Percentiles rank a stretch among this genome's conserved stretches.
phyloP scores from a whole-genome alignment of 2,329 filamentous ascomycete species.

The Microdochium paspali region DNA sequence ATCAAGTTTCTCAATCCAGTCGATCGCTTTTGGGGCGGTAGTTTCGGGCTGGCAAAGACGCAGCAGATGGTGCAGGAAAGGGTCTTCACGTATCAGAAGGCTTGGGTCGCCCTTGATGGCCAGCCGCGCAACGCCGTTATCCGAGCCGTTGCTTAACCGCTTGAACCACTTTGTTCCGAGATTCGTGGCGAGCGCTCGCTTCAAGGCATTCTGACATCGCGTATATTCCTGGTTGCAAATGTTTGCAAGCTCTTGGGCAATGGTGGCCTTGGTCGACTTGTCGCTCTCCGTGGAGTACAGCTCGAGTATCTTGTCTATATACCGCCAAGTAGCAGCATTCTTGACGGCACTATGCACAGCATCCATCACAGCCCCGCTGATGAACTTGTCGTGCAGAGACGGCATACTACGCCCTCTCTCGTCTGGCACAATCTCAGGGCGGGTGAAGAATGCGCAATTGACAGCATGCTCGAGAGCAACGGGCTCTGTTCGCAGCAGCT shows the following conservation, averaged over 20 bases:
- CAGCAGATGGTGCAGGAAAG: constrained; percentile 32
- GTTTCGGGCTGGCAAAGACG: constrained; percentile 30
- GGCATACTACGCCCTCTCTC: constrained; percentile 30
- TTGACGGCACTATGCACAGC: constrained; percentile 24
- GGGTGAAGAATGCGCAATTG: constrained; percentile 26
- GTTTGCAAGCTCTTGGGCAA: constrained; percentile 37
- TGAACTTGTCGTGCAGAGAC: constrained; percentile 27
- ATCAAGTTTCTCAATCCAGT: constrained; percentile 30
- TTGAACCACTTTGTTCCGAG: constrained; percentile 31
- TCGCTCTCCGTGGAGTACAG: constrained; percentile 15
- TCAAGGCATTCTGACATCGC: constrained; percentile 26
- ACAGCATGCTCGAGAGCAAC: constrained; percentile 21
- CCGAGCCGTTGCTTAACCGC: constrained; percentile 22
- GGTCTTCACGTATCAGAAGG: constrained; percentile 22
- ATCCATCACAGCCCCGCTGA: constrained; percentile 32
- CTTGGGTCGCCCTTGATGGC: constrained; percentile 30
- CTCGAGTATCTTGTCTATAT: constrained; percentile 25
- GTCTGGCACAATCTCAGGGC: constrained; percentile 31
- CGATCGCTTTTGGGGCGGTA: constrained; percentile 20
- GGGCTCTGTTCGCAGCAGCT: constrained; percentile 21
- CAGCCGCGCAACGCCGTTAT: constrained; percentile 26
- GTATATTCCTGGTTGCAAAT: constrained; percentile 32
- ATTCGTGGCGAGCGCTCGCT: constrained; percentile 25
- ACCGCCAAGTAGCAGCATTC: constrained; percentile 27
- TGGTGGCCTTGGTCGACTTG: constrained; percentile 19